Evolutionary conservation across 192 early-diverging fungal species (phyloP).

Genomic region (Coemansia sp.): DNA sequence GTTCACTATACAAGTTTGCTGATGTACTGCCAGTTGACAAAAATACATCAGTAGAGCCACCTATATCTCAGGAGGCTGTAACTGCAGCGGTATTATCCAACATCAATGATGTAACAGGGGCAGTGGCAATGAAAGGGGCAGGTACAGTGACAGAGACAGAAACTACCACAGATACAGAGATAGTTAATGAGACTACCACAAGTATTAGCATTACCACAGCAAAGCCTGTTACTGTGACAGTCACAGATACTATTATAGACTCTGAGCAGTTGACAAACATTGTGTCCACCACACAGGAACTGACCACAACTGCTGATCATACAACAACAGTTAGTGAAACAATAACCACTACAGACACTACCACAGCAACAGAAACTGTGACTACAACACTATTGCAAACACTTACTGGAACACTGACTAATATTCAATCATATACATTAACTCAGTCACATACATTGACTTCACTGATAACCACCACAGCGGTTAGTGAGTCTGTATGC

Average conservation of each 20-base stretch:
- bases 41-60: too few relatives aligned
- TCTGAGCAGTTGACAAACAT: neutral
- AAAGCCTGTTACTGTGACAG: neutral
- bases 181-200: neutral
- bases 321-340: conserved; percentile 9
- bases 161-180: neutral
- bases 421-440: too few relatives aligned
- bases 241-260: neutral
- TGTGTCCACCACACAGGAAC: neutral
- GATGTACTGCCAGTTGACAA: neutral
- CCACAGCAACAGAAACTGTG: neutral
- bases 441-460: neutral
- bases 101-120: too few relatives aligned
- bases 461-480: neutral
- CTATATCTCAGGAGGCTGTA: too few relatives aligned
- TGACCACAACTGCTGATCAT: neutral
- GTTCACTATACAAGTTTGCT: neutral
- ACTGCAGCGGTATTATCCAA: too few relatives aligned
- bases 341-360: neutral
- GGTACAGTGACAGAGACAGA: neutral
- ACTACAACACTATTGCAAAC: conserved; percentile 1
- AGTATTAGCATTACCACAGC: neutral
- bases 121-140: too few relatives aligned
- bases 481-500: neutral
- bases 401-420: neutral